Evolutionary conservation across 345 rosid species (phyloP).

Genomic region (Pistacia integerrima): DNA sequence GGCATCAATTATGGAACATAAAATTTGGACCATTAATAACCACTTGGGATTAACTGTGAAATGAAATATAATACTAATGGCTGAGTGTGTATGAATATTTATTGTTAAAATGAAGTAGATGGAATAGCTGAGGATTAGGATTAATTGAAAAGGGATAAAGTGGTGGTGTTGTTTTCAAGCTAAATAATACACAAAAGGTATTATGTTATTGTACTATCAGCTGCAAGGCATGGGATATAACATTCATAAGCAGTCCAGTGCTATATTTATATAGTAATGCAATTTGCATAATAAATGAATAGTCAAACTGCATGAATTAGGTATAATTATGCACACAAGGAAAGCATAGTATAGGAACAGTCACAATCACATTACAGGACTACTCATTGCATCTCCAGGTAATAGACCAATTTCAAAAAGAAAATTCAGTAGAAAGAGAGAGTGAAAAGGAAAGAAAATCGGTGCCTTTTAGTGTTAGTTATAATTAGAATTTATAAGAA

Average conservation of each 20-base stretch:
- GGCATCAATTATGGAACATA: conserved; percentile 1
- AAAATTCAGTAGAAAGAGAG: conserved; percentile 1
- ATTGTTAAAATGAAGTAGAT: too few species aligned
- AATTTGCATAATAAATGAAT: not conserved
- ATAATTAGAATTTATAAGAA: not conserved
- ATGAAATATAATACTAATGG: not conserved
- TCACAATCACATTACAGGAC: conserved; percentile 33
- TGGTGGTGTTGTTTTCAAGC: not conserved
- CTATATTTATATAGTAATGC: not conserved
- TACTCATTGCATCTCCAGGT: conserved; percentile 35
- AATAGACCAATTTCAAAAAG: conserved; percentile 12
- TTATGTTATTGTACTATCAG: not conserved
- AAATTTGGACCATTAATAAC: not conserved
- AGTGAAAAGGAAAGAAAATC: not conserved
- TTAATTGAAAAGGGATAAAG: too few species aligned
- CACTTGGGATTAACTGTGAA: too few species aligned
- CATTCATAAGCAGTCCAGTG: not conserved
- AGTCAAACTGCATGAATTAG: conserved; percentile 25
- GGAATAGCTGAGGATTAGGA: too few species aligned
- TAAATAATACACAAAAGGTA: not conserved
- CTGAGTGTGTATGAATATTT: not conserved
- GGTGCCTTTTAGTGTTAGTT: not conserved
- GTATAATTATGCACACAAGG: conserved; percentile 26
- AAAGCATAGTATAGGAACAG: conserved; percentile 27
- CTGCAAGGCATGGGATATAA: not conserved